phyloP scores from a whole-genome alignment of 1,284 basidiomycete species.

The Cutaneotrichosporon cutaneum region DNA sequence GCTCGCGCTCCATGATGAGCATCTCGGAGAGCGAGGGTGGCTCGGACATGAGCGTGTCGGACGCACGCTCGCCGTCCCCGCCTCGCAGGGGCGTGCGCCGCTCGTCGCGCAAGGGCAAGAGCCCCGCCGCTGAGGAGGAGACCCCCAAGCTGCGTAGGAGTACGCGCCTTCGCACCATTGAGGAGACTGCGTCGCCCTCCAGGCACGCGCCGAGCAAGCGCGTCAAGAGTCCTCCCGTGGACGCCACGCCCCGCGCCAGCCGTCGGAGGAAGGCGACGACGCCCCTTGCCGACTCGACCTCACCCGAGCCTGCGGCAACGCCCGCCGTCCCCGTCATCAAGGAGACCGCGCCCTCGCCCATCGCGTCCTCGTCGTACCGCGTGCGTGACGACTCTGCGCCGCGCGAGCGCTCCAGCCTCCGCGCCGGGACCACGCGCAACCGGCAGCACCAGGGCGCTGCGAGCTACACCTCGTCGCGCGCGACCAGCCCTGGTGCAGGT shows the following conservation, averaged over 20 bases:
- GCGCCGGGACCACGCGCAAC: slow-evolving; percentile 40
- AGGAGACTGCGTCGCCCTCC: slow-evolving; percentile 10
- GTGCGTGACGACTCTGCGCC: slow-evolving; percentile 35
- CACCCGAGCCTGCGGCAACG: slow-evolving; percentile 26
- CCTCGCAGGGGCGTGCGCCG: slow-evolving; percentile 13
- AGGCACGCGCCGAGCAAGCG: neutral
- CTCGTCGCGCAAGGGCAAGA: neutral
- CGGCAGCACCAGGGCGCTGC: slow-evolving; percentile 46
- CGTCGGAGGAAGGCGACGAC: slow-evolving; percentile 16
- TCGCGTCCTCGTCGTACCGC: slow-evolving; percentile 27
- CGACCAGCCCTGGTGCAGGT: slow-evolving; percentile 31
- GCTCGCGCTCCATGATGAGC: slow-evolving; percentile 12
- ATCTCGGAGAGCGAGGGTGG: slow-evolving; percentile 9
- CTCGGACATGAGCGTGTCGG: slow-evolving; percentile 19
- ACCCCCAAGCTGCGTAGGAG: slow-evolving; percentile 30
- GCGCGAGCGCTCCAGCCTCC: slow-evolving; percentile 41
- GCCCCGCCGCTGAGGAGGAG: slow-evolving; percentile 22
- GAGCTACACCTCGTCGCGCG: slow-evolving; percentile 36
- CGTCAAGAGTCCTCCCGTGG: neutral
- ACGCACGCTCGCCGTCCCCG: slow-evolving; percentile 14
- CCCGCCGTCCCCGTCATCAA: slow-evolving; percentile 39
- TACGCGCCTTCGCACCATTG: slow-evolving; percentile 11
- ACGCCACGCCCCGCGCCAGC: slow-evolving; percentile 4
- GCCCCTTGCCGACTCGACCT: slow-evolving; percentile 21
- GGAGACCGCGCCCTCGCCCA: slow-evolving; percentile 46